Evolutionary conservation across 2,329 filamentous ascomycete genomes (phyloP).

Genomic region (Cladophialophora immunda): DNA sequence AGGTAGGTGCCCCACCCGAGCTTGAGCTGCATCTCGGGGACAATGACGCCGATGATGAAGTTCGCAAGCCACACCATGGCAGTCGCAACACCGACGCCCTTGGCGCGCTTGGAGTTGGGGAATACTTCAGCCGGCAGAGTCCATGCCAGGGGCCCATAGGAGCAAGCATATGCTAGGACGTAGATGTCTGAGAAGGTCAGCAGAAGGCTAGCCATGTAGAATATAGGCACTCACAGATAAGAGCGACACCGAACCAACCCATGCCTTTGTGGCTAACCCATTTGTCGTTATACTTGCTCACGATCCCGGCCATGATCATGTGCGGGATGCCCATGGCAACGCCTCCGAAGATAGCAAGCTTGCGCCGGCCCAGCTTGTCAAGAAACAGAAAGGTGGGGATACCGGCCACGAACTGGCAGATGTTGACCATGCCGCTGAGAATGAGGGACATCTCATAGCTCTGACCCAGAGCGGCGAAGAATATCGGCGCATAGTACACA

Average conservation of each 20-base stretch:
- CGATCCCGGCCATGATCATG: slow-evolving; percentile 8
- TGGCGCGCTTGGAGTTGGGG: slow-evolving; percentile 47
- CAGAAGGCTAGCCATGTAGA: background rate
- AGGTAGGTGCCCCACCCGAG: slow-evolving; percentile 49
- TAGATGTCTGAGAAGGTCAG: background rate
- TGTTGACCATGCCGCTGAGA: slow-evolving; percentile 48
- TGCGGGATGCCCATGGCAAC: slow-evolving; percentile 44
- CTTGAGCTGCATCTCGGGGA: background rate
- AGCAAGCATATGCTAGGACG: slow-evolving; percentile 29
- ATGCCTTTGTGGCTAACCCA: background rate
- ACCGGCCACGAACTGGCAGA: slow-evolving; percentile 46
- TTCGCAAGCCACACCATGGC: slow-evolving; percentile 47
- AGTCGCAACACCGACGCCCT: slow-evolving; percentile 49
- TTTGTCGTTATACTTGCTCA: background rate
- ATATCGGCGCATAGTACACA: slow-evolving; percentile 54
- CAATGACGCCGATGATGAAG: slow-evolving; percentile 10
- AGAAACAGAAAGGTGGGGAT: slow-evolving; percentile 35
- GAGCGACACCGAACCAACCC: background rate
- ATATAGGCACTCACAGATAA: background rate
- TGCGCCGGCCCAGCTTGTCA: slow-evolving; percentile 46
- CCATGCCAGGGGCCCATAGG: background rate
- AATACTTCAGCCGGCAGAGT: slow-evolving; percentile 48
- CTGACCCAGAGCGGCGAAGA: slow-evolving; percentile 50
- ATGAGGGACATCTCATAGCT: slow-evolving; percentile 44
- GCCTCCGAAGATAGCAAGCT: slow-evolving; percentile 44